Percentiles rank a stretch among this genome's conserved stretches.
Conservation (phyloP, 2,329 filamentous ascomycete genomes). For the Neonectria punicea region DNA sequence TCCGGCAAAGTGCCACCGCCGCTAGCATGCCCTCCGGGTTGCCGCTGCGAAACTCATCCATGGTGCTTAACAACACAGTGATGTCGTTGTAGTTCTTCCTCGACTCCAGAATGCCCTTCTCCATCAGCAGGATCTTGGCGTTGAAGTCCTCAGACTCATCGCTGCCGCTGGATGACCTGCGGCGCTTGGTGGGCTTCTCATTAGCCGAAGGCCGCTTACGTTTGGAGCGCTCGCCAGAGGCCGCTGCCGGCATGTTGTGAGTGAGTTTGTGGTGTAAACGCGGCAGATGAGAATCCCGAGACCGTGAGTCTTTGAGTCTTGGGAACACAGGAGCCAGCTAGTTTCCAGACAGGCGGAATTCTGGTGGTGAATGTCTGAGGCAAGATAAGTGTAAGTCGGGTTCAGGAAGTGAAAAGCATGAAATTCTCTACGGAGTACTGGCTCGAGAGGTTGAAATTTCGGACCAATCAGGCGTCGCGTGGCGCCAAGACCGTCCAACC, state of each 20-base stretch:
- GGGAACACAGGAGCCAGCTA: neutral
- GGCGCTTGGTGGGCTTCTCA: slow-evolving; percentile 61
- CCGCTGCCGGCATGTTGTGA: slow-evolving; percentile 42
- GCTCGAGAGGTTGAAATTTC: slow-evolving; percentile 38
- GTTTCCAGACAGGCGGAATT: neutral
- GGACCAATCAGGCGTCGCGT: slow-evolving; percentile 41
- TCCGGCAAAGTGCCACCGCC: slow-evolving; percentile 83
- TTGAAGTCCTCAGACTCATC: slow-evolving; percentile 64
- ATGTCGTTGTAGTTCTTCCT: slow-evolving; percentile 95
- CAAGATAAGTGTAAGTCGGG: slow-evolving; percentile 28
- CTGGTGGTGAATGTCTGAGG: slow-evolving; percentile 4
- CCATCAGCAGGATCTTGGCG: slow-evolving; percentile 77
- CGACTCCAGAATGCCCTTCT: slow-evolving; percentile 84
- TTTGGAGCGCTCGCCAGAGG: slow-evolving; percentile 54
- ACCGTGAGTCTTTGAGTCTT: neutral
- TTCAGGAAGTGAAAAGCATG: slow-evolving; percentile 39
- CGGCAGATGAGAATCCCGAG: neutral
- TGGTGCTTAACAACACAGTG: slow-evolving; percentile 70
- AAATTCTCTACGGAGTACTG: slow-evolving; percentile 43
- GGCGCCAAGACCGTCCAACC: slow-evolving; percentile 15
- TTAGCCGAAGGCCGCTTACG: slow-evolving; percentile 61
- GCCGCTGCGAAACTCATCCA: slow-evolving; percentile 59
- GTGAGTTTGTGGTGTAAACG: neutral
- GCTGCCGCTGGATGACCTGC: slow-evolving; percentile 60
- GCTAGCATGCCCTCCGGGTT: slow-evolving; percentile 71